Conservation (phyloP, 129 eudicot genomes). For the Oenanthe sinensis region DNA sequence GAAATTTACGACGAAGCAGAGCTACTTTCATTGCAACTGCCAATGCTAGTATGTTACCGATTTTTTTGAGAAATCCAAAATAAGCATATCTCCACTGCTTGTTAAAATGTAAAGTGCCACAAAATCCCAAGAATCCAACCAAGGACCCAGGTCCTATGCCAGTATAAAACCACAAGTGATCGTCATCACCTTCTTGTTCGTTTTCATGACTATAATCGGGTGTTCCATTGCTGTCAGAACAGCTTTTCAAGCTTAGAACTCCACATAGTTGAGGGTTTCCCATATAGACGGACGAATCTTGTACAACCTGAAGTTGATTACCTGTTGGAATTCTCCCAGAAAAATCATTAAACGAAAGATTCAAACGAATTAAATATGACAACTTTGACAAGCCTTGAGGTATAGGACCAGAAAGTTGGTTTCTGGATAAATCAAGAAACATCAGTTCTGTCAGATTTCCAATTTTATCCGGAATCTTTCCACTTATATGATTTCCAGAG, state of each 20-base stretch:
- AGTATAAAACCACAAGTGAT: neutral
- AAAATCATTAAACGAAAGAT: neutral
- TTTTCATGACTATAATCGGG: neutral
- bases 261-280: constrained; percentile 1
- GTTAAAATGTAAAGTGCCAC: neutral
- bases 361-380: neutral
- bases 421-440: neutral
- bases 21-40: neutral
- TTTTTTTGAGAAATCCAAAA: neutral
- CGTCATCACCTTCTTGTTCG: neutral
- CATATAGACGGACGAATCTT: neutral
- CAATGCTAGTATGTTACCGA: neutral
- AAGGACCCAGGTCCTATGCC: constrained; percentile 1
- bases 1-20: neutral
- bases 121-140: constrained; percentile 1
- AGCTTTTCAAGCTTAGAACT: neutral
- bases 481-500: neutral
- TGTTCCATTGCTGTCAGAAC: neutral
- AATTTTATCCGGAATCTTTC: neutral
- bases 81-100: neutral
- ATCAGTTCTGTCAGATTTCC: neutral
- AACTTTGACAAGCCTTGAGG: neutral
- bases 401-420: neutral
- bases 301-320: neutral
- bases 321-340: constrained; percentile 1